A percentile compares a stretch with the other conserved stretches of the same genome.
phyloP scores from a whole-genome alignment of 306 rosid species.

The Cucumis melo region DNA sequence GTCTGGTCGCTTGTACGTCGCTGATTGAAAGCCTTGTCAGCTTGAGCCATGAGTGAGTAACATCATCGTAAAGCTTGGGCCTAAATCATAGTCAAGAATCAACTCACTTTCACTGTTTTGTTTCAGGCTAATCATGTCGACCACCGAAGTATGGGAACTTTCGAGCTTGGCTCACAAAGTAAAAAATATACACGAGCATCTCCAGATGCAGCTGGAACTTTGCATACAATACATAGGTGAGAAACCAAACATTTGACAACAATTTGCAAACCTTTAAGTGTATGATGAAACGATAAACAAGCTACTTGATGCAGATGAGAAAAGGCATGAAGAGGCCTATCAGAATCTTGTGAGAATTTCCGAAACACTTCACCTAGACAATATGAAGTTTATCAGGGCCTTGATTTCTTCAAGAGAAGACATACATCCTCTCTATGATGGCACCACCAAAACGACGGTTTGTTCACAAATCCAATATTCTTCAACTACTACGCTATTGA shows the following conservation, averaged over 20 bases:
- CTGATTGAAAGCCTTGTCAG: slow-evolving; percentile 46
- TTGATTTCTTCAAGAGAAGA: slow-evolving; percentile 49
- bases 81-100: background rate
- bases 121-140: slow-evolving; percentile 36
- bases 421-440: slow-evolving; percentile 30
- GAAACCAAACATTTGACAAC: background rate
- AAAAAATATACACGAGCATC: slow-evolving; percentile 44
- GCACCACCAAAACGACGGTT: slow-evolving; percentile 30
- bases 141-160: slow-evolving; percentile 65
- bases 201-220: slow-evolving; percentile 31
- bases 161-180: slow-evolving; percentile 71
- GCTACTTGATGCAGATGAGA: slow-evolving; percentile 34
- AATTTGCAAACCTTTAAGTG: background rate
- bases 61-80: background rate
- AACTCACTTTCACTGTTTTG: background rate
- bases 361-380: slow-evolving; percentile 45
- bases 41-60: slow-evolving; percentile 53
- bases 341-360: slow-evolving; percentile 34
- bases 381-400: slow-evolving; percentile 50
- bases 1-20: slow-evolving; percentile 56
- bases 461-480: background rate
- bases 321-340: slow-evolving; percentile 44
- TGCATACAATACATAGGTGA: slow-evolving; percentile 54
- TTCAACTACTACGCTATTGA: background rate
- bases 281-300: slow-evolving; percentile 1